phyloP scores from a whole-genome alignment of 75 land plant species.

The Pseudotsuga menziesii region DNA sequence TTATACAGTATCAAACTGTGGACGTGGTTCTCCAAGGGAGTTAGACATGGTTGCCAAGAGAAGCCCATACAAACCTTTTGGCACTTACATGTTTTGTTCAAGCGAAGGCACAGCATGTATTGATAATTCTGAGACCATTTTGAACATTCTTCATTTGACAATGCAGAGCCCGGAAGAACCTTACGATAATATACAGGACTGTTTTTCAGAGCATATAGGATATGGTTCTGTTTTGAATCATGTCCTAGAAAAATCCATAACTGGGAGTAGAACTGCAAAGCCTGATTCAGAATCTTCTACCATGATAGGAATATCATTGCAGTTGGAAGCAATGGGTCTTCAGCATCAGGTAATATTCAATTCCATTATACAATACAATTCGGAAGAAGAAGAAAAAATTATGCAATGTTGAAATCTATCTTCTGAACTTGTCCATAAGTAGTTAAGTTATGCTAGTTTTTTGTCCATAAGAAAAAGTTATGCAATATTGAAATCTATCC shows the following conservation, averaged over 20 bases:
- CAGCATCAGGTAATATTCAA: neutral
- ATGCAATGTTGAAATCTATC: no score
- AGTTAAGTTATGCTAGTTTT: no score
- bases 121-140: constrained; percentile 43
- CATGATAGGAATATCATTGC: neutral
- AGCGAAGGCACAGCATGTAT: constrained; percentile 8
- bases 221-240: neutral
- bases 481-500: no score
- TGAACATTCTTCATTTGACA: constrained; percentile 37
- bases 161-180: neutral
- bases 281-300: neutral
- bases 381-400: no score
- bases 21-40: no score
- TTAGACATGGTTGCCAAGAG: neutral
- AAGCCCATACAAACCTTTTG: constrained; percentile 62
- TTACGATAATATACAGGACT: no score
- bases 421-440: no score
- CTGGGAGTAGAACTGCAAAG: neutral
- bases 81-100: constrained; percentile 38
- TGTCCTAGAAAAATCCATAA: neutral
- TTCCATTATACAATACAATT: no score
- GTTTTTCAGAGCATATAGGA: neutral
- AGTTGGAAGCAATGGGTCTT: neutral
- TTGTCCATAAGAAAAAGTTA: no score
- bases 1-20: no score